Evolutionary conservation across 2,329 filamentous ascomycete species (phyloP).

Genomic region (Xylariaceae sp.): DNA sequence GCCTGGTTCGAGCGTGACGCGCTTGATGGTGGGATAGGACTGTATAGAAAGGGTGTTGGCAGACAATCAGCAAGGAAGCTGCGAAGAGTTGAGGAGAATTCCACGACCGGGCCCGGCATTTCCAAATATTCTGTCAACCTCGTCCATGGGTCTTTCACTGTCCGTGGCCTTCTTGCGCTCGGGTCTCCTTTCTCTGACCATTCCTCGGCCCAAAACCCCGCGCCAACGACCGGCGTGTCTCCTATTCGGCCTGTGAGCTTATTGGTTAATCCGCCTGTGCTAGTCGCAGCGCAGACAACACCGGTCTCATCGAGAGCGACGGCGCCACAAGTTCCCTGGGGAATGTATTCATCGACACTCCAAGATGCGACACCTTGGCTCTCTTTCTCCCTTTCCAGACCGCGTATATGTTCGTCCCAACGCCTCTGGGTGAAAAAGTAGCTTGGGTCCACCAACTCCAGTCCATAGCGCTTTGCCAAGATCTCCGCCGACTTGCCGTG

Average conservation of each 20-base stretch:
- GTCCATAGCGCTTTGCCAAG: conserved; percentile 61
- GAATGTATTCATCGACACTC: conserved; percentile 61
- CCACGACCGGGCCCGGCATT: conserved; percentile 33
- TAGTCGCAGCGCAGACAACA: conserved; percentile 62
- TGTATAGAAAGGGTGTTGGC: conserved; percentile 43
- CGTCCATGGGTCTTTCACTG: conserved; percentile 18
- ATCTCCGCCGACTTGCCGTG: conserved; percentile 63
- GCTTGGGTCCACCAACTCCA: conserved; percentile 61
- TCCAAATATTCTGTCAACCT: conserved; percentile 15
- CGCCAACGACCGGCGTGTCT: conserved; percentile 77
- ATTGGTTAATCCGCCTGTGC: conserved; percentile 77
- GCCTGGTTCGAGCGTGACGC: background rate
- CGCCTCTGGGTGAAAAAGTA: conserved; percentile 77
- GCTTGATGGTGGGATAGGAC: conserved; percentile 25
- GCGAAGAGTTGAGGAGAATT: conserved; percentile 40
- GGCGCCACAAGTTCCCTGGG: conserved; percentile 79
- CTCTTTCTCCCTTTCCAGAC: conserved; percentile 44
- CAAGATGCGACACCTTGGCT: conserved; percentile 43
- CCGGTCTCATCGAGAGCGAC: conserved; percentile 75
- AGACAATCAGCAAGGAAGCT: conserved; percentile 56
- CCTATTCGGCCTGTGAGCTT: conserved; percentile 81
- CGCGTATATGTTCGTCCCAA: conserved; percentile 72
- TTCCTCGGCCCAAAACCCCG: conserved; percentile 86
- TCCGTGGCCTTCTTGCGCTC: conserved; percentile 17
- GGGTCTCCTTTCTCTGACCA: conserved; percentile 54